These are phyloP conservation scores for Suillus placidus DNA, from an alignment of 768 basidiomycete species.

Conservation along the genomic window DNA sequence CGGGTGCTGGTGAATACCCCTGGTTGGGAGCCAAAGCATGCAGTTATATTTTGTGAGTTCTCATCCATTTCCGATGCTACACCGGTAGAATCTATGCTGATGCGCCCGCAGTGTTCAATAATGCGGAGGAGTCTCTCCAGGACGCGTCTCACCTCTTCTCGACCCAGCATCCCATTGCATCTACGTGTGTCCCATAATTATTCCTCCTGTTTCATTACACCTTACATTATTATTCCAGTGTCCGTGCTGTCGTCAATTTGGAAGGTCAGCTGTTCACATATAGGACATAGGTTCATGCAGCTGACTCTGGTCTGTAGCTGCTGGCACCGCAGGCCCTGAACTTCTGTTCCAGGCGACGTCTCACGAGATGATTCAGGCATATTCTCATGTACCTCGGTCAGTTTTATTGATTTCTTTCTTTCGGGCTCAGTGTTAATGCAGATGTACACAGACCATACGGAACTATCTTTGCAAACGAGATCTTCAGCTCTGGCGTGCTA, in stretches of 20 bases:
- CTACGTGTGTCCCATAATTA: constrained; percentile 54
- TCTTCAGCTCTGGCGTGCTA: constrained; percentile 90
- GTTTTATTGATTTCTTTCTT: constrained; percentile 10
- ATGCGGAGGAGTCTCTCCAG: constrained; percentile 93
- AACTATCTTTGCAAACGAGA: constrained; percentile 86
- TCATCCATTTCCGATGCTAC: not conserved
- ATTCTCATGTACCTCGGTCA: constrained; percentile 79
- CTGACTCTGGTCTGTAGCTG: constrained; percentile 49
- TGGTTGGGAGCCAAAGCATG: constrained; percentile 71
- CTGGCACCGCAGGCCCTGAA: constrained; percentile 85
- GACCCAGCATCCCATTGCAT: constrained; percentile 78
- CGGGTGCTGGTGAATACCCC: constrained; percentile 71
- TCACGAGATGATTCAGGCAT: constrained; percentile 92
- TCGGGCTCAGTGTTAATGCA: not conserved
- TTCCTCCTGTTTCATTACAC: constrained; percentile 7
- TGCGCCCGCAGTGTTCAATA: constrained; percentile 75
- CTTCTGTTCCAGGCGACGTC: constrained; percentile 96
- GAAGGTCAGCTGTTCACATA: constrained; percentile 58
- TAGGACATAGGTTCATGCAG: not conserved
- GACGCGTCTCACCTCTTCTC: constrained; percentile 94
- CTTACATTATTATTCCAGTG: constrained; percentile 42
- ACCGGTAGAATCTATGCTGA: not conserved
- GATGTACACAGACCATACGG: constrained; percentile 68
- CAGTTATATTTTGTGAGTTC: constrained; percentile 79
- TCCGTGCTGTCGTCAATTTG: constrained; percentile 86